These are phyloP conservation scores for Butyriboletus appendiculatus DNA, from an alignment of 1,284 basidiomycete species.

Conservation along the genomic window DNA sequence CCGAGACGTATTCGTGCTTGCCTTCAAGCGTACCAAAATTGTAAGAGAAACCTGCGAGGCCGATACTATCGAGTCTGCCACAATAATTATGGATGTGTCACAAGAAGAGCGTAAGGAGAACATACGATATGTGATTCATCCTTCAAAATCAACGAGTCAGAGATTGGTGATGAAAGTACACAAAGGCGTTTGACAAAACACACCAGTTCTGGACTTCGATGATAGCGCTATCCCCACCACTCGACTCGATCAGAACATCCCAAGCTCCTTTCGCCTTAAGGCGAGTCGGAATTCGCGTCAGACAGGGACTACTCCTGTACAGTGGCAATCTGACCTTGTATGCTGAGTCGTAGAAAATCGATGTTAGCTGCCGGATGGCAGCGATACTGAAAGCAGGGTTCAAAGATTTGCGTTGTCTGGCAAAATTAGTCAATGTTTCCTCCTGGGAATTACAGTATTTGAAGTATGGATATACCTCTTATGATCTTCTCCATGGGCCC, in stretches of 20 bases:
- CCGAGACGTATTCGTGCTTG: constrained; percentile 34
- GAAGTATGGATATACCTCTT: neutral
- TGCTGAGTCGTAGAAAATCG: neutral
- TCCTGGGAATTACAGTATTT: neutral
- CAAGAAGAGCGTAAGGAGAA: neutral
- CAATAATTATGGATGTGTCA: neutral
- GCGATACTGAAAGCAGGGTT: too few species aligned
- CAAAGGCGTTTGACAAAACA: neutral
- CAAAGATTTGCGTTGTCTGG: constrained; percentile 41
- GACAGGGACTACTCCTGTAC: neutral
- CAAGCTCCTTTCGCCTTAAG: constrained; percentile 45
- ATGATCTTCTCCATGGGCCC: constrained; percentile 19
- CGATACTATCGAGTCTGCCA: neutral
- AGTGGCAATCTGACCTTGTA: constrained; percentile 39
- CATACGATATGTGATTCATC: constrained; percentile 30
- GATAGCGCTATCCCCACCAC: constrained; percentile 28
- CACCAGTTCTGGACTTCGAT: constrained; percentile 50
- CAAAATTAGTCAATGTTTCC: neutral
- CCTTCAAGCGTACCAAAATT: neutral
- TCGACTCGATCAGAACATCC: constrained; percentile 45
- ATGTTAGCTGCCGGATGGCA: too few species aligned
- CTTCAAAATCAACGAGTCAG: constrained; percentile 19
- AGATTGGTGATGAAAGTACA: neutral
- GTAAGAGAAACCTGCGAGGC: neutral
- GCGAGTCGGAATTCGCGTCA: neutral